phyloP scores from a whole-genome alignment of 495 filamentous ascomycete species.

The Aspergillus heteromorphus region DNA sequence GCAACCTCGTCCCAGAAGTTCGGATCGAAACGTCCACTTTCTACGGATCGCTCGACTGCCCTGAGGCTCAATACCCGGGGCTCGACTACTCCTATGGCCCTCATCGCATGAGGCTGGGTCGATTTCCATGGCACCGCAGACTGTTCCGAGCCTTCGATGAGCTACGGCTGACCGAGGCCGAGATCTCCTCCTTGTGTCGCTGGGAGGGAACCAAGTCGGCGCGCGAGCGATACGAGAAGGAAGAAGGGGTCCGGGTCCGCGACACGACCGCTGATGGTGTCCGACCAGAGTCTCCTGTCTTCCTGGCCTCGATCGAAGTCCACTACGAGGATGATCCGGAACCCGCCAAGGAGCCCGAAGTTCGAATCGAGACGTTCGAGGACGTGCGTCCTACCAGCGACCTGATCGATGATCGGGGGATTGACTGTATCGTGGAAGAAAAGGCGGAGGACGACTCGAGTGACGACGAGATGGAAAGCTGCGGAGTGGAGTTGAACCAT shows the following conservation, averaged over 20 bases:
- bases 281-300: constrained; percentile 29
- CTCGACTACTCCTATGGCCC: constrained; percentile 77
- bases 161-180: constrained; percentile 65
- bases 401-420: constrained; percentile 20
- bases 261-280: constrained; percentile 78
- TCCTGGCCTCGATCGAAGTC: constrained; percentile 27
- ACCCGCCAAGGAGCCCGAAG: constrained; percentile 28
- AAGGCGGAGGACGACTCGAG: constrained; percentile 57
- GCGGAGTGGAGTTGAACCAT: constrained; percentile 66
- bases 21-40: constrained; percentile 78
- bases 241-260: constrained; percentile 63
- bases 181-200: constrained; percentile 74
- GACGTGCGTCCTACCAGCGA: constrained; percentile 23
- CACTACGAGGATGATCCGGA: constrained; percentile 29
- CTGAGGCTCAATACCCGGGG: constrained; percentile 86
- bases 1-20: constrained; percentile 81
- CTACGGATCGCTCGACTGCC: constrained; percentile 77
- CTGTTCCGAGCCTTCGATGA: constrained; percentile 80
- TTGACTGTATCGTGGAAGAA: constrained; percentile 18
- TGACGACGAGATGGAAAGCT: constrained; percentile 64
- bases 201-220: constrained; percentile 96
- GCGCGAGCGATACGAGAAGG: constrained; percentile 74
- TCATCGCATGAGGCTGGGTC: constrained; percentile 77
- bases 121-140: constrained; percentile 73
- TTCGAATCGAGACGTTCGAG: constrained; percentile 22